phyloP scores from a whole-genome alignment of 2,329 filamentous ascomycete species.

The Massarina eburnea region DNA sequence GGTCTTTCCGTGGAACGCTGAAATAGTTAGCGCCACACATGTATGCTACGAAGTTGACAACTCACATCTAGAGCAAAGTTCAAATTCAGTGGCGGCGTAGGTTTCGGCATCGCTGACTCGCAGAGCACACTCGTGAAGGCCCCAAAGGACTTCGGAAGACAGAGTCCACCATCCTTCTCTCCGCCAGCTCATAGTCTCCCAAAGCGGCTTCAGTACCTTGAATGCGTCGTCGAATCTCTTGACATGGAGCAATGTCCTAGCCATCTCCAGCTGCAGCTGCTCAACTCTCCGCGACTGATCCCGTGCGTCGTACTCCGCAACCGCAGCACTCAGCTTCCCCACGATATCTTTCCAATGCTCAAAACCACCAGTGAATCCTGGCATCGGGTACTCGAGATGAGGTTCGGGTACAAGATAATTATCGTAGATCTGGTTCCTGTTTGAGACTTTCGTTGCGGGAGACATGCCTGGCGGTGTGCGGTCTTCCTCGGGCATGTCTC shows the following conservation, averaged over 20 bases:
- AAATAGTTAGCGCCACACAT: conserved; percentile 11
- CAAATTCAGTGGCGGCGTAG: conserved; percentile 59
- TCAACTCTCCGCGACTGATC: conserved; percentile 58
- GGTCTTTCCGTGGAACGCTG: conserved; percentile 35
- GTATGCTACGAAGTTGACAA: not conserved
- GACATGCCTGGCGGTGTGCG: conserved; percentile 57
- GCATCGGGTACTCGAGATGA: conserved; percentile 55
- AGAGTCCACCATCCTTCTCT: conserved; percentile 61
- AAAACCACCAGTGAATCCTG: conserved; percentile 46
- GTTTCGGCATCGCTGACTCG: conserved; percentile 50
- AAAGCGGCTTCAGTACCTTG: conserved; percentile 54
- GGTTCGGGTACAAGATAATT: conserved; percentile 63
- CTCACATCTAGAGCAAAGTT: conserved; percentile 48
- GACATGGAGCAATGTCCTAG: conserved; percentile 55
- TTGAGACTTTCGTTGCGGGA: conserved; percentile 57
- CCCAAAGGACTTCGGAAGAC: conserved; percentile 56
- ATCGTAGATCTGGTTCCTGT: conserved; percentile 58
- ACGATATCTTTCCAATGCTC: conserved; percentile 57
- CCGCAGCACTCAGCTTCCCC: conserved; percentile 49
- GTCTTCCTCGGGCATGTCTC: conserved; percentile 62
- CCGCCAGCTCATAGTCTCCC: conserved; percentile 61
- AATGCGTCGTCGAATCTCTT: conserved; percentile 56
- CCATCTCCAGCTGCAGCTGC: conserved; percentile 57
- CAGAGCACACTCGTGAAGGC: conserved; percentile 56
- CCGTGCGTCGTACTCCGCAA: conserved; percentile 54